Evolutionary conservation across 345 rosid genomes (phyloP).

Genomic region (Ceriops tagal): DNA sequence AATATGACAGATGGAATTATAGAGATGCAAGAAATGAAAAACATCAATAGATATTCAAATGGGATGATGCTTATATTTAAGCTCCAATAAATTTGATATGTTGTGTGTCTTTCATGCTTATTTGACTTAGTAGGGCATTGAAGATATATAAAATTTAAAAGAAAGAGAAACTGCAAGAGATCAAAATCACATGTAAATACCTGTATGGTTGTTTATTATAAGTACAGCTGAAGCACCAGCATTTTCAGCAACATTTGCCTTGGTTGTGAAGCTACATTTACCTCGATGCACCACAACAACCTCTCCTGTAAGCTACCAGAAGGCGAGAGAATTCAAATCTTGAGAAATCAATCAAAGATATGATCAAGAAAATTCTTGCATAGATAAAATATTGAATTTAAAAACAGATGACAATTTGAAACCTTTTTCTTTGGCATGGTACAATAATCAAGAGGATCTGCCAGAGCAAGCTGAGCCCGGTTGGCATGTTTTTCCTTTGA

Average conservation of each 20-base stretch:
- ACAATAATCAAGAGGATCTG: conserved; percentile 87
- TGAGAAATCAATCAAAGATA: not conserved
- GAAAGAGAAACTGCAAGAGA: not conserved
- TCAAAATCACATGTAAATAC: conserved; percentile 28
- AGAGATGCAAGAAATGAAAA: too few species aligned
- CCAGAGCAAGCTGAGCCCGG: conserved; percentile 46
- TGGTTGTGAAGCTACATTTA: conserved; percentile 75
- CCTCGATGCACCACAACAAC: conserved; percentile 77
- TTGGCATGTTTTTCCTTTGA: conserved; percentile 80
- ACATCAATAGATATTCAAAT: too few species aligned
- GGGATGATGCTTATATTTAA: too few species aligned
- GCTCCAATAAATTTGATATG: too few species aligned
- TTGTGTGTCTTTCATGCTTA: too few species aligned
- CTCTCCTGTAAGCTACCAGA: conserved; percentile 56
- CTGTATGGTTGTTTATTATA: conserved; percentile 65
- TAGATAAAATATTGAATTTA: not conserved
- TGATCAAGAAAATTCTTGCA: not conserved
- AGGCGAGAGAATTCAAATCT: conserved; percentile 15
- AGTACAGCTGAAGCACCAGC: conserved; percentile 81
- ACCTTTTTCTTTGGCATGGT: conserved; percentile 60
- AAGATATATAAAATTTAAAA: too few species aligned
- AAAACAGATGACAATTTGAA: not conserved
- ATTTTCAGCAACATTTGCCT: conserved; percentile 62
- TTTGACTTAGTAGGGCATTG: too few species aligned
- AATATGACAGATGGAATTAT: too few species aligned